Percentiles rank a stretch among this genome's conserved stretches.
phyloP scores from a whole-genome alignment of 1,284 basidiomycete genomes.

The Sanghuangporus sanghuang region DNA sequence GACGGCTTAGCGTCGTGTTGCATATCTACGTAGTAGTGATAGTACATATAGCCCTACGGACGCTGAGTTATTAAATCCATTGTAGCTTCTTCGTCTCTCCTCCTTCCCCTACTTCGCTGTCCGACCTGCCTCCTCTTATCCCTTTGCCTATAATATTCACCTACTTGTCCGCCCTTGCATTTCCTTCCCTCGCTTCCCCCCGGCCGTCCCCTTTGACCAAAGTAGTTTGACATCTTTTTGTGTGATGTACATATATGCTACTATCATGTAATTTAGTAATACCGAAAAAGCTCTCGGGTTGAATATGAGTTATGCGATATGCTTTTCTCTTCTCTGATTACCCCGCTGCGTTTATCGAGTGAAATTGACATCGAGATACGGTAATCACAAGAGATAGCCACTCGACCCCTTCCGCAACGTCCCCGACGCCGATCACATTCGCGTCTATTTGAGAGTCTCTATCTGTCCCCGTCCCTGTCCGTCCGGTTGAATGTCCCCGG shows the following conservation, averaged over 20 bases:
- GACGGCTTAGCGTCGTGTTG: slow-evolving; percentile 4
- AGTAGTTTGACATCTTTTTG: not conserved
- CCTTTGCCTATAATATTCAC: not conserved
- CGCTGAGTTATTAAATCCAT: not conserved
- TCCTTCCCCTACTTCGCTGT: not conserved
- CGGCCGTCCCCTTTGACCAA: not conserved
- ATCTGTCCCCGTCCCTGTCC: too few relatives aligned
- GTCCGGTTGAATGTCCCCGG: too few relatives aligned
- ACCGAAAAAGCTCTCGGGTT: not conserved
- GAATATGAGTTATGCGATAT: not conserved
- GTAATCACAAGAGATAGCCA: too few relatives aligned
- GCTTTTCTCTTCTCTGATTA: not conserved
- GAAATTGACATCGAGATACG: not conserved
- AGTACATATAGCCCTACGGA: not conserved
- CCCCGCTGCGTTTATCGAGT: not conserved
- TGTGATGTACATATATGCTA: not conserved
- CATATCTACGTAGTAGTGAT: not conserved
- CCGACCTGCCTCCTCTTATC: not conserved
- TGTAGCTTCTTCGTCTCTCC: not conserved
- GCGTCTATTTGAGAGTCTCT: too few relatives aligned
- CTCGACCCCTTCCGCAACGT: too few relatives aligned
- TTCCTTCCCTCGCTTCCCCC: not conserved
- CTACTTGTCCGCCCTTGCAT: not conserved
- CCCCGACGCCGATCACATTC: too few relatives aligned
- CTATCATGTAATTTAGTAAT: not conserved